A percentile compares a stretch with the other conserved stretches of the same genome.
phyloP scores from a whole-genome alignment of 805 yeast species.

The Barnettozyma californica region DNA sequence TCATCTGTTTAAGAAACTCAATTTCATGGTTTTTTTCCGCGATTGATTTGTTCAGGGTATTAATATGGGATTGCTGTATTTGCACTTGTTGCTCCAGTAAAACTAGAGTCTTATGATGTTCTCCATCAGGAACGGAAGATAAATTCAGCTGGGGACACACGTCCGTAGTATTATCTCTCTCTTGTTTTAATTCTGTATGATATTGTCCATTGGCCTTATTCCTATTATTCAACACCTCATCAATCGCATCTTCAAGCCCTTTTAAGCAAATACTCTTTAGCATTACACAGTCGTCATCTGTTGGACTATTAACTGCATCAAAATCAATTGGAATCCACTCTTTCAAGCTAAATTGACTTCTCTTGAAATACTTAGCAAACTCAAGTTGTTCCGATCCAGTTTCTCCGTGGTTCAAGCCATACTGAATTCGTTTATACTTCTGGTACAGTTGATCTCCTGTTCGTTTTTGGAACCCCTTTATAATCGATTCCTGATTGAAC shows the following conservation, averaged over 20 bases:
- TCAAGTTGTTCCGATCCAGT: conserved; percentile 11
- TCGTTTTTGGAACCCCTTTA: conserved; percentile 22
- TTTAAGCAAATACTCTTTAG: conserved; percentile 15
- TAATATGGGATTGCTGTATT: conserved; percentile 6
- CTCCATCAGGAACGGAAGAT: conserved; percentile 5
- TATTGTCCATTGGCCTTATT: not conserved
- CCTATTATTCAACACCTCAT: conserved; percentile 11
- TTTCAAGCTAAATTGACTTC: conserved; percentile 15
- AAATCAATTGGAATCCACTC: conserved; percentile 22
- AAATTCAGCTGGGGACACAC: not conserved
- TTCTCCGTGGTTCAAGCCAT: conserved; percentile 23
- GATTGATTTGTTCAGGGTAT: conserved; percentile 6
- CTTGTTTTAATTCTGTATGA: not conserved
- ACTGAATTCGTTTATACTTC: conserved; percentile 24
- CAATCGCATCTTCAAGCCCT: conserved; percentile 15
- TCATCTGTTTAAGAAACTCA: conserved; percentile 18
- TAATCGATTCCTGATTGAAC: conserved; percentile 20
- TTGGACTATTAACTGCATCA: conserved; percentile 12
- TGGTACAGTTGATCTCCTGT: conserved; percentile 26
- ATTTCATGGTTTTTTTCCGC: conserved; percentile 19
- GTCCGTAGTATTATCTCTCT: not conserved
- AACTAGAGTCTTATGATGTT: not conserved
- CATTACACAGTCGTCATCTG: conserved; percentile 2
- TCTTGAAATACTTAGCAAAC: conserved; percentile 16
- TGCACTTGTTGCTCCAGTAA: conserved; percentile 11